phyloP scores from a whole-genome alignment of 768 basidiomycete species.

The Tylopilus balloui region DNA sequence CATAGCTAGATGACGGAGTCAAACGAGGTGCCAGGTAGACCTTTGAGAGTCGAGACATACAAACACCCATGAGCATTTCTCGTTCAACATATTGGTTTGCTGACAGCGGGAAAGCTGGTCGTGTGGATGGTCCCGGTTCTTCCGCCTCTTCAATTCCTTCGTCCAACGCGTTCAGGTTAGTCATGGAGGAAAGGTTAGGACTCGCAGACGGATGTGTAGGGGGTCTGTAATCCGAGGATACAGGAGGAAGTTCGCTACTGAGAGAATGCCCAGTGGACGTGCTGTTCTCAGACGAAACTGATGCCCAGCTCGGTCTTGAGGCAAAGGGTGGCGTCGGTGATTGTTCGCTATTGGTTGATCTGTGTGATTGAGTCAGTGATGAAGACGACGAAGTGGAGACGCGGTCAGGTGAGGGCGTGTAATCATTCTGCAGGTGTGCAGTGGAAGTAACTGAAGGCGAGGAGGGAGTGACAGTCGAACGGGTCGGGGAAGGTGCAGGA shows the following conservation, averaged over 20 bases:
- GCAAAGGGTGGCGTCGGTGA: slow-evolving; percentile 10
- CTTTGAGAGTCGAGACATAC: slow-evolving; percentile 44
- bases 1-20: slow-evolving; percentile 45
- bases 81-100: slow-evolving; percentile 50
- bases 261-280: slow-evolving; percentile 9
- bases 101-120: slow-evolving; percentile 13
- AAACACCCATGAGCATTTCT: slow-evolving; percentile 55
- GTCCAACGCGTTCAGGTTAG: slow-evolving; percentile 12
- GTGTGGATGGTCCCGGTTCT: slow-evolving; percentile 14
- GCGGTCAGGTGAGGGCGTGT: slow-evolving; percentile 9
- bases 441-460: slow-evolving; percentile 3
- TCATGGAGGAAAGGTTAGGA: slow-evolving; percentile 18
- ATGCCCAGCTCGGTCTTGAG: slow-evolving; percentile 23
- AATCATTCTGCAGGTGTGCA: slow-evolving; percentile 14
- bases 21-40: neutral
- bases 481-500: slow-evolving; percentile 6
- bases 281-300: slow-evolving; percentile 24
- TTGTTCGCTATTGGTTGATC: slow-evolving; percentile 15
- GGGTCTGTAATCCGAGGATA: slow-evolving; percentile 17
- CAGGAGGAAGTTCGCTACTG: slow-evolving; percentile 11
- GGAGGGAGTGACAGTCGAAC: slow-evolving; percentile 6
- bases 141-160: slow-evolving; percentile 18
- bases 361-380: slow-evolving; percentile 13
- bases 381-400: slow-evolving; percentile 10
- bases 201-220: slow-evolving; percentile 19